phyloP scores from a whole-genome alignment of 371 early-diverging fungal species.

The Mortierella sp. region DNA sequence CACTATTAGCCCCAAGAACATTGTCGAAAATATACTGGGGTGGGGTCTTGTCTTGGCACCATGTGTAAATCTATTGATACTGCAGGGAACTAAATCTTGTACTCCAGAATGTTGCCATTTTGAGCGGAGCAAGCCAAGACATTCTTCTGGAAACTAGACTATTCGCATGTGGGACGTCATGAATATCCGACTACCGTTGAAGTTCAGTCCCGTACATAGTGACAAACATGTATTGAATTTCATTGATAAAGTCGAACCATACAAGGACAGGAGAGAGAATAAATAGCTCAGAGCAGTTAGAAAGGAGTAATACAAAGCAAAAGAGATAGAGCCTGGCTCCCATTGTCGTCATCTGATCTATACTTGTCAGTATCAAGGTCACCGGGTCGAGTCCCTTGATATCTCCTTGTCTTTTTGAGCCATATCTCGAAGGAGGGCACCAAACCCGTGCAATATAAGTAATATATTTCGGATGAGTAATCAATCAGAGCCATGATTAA shows the following conservation, averaged over 20 bases:
- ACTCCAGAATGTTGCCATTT: too few relatives aligned
- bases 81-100: too few relatives aligned
- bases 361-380: neutral
- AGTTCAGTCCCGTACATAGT: too few relatives aligned
- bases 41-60: too few relatives aligned
- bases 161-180: too few relatives aligned
- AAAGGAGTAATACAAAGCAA: neutral
- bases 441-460: neutral
- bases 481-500: slow-evolving; percentile 6
- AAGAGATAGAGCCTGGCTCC: slow-evolving; percentile 1
- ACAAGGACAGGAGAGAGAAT: neutral
- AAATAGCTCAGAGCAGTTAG: neutral
- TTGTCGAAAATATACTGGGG: too few relatives aligned
- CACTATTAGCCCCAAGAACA: too few relatives aligned
- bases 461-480: neutral
- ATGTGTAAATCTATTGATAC: too few relatives aligned
- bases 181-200: too few relatives aligned
- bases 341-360: neutral
- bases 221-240: too few relatives aligned
- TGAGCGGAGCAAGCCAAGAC: too few relatives aligned
- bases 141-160: too few relatives aligned
- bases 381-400: slow-evolving; percentile 1
- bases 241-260: neutral
- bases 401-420: neutral
- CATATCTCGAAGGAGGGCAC: neutral